Conservation (phyloP, 2,329 filamentous ascomycete genomes). For the Cladophialophora psammophila region DNA sequence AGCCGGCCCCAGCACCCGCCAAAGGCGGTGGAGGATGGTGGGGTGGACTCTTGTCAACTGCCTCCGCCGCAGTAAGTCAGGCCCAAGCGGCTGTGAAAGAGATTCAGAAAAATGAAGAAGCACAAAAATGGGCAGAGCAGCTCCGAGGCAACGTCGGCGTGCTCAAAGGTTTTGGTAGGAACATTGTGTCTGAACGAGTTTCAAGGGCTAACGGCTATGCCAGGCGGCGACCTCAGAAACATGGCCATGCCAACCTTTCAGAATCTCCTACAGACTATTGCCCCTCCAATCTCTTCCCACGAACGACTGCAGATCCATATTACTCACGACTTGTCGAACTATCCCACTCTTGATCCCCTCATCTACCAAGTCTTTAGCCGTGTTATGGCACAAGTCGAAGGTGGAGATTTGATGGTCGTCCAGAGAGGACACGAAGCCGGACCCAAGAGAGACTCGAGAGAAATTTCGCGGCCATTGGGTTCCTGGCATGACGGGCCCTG, state of each 20-base stretch:
- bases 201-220: constrained; percentile 12
- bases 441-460: constrained; percentile 67
- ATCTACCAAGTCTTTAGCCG: constrained; percentile 91
- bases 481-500: constrained; percentile 95
- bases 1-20: constrained; percentile 64
- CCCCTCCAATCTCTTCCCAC: constrained; percentile 94
- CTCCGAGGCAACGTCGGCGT: constrained; percentile 86
- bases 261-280: constrained; percentile 91
- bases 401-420: constrained; percentile 90
- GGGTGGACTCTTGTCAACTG: constrained; percentile 84
- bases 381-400: constrained; percentile 99
- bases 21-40: constrained; percentile 76
- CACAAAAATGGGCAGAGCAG: constrained; percentile 94
- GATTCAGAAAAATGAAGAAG: constrained; percentile 95
- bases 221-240: constrained; percentile 85
- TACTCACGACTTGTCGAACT: constrained; percentile 92
- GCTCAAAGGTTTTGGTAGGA: constrained; percentile 75
- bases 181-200: background rate
- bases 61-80: constrained; percentile 77
- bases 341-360: constrained; percentile 90
- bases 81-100: constrained; percentile 93
- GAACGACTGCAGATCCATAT: constrained; percentile 97
- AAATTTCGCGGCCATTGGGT: constrained; percentile 63
- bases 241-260: constrained; percentile 94
- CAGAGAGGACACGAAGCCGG: constrained; percentile 89